Conservation (phyloP, 805 yeast genomes). For the Ogataea salicorniae region DNA sequence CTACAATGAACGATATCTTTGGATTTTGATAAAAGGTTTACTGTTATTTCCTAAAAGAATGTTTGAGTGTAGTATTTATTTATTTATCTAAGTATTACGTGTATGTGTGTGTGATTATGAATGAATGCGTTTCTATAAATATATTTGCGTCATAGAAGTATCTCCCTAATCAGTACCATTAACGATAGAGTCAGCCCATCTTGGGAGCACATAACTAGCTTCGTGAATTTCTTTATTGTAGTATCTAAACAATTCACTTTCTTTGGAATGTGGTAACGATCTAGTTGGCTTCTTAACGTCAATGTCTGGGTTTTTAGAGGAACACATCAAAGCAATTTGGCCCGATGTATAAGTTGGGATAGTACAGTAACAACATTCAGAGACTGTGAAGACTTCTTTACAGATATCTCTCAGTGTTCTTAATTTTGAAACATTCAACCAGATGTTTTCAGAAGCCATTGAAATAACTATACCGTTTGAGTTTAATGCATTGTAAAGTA, state of each 20-base stretch:
- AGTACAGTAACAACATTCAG: slow-evolving; percentile 68
- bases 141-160: not conserved
- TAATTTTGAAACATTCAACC: slow-evolving; percentile 61
- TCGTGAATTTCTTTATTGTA: slow-evolving; percentile 63
- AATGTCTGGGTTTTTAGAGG: slow-evolving; percentile 49
- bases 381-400: slow-evolving; percentile 51
- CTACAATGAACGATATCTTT: slow-evolving; percentile 73
- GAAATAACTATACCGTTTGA: slow-evolving; percentile 46
- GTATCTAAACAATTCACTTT: slow-evolving; percentile 50
- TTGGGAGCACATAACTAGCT: slow-evolving; percentile 73
- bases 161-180: slow-evolving; percentile 8
- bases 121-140: too few species aligned
- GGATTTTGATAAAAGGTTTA: slow-evolving; percentile 33
- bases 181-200: slow-evolving; percentile 52
- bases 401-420: slow-evolving; percentile 44
- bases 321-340: slow-evolving; percentile 73
- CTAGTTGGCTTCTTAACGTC: slow-evolving; percentile 51
- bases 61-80: too few species aligned
- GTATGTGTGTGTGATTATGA: not conserved
- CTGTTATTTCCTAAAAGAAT: not conserved
- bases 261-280: slow-evolving; percentile 37
- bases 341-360: slow-evolving; percentile 90
- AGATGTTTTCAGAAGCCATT: slow-evolving; percentile 77
- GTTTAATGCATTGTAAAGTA: slow-evolving; percentile 56
- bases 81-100: not conserved